A percentile compares a stretch with the other conserved stretches of the same genome.
phyloP scores from a whole-genome alignment of 2,329 filamentous ascomycete species.

The Fusarium goolgardi region DNA sequence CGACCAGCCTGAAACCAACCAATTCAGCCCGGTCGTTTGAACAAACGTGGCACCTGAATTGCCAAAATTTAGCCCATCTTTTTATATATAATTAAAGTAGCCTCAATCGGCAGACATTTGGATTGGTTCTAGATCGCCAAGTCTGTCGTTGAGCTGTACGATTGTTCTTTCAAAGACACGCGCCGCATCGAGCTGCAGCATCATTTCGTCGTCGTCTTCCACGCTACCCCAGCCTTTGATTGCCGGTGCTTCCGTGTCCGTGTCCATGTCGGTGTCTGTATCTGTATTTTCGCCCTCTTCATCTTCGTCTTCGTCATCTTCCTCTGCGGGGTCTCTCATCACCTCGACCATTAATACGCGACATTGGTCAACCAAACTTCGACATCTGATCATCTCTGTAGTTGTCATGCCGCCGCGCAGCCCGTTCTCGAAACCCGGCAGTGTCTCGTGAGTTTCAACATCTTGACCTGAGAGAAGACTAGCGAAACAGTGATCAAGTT shows the following conservation, averaged over 20 bases:
- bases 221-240: conserved; percentile 49
- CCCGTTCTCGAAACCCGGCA: conserved; percentile 77
- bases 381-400: conserved; percentile 89
- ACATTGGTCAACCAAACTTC: conserved; percentile 82
- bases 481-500: conserved; percentile 86
- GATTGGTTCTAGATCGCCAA: conserved; percentile 55
- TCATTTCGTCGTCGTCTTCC: conserved; percentile 60
- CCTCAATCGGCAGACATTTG: conserved; percentile 40
- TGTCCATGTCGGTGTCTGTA: conserved; percentile 48
- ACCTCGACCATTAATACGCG: conserved; percentile 76
- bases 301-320: conserved; percentile 48
- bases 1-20: conserved; percentile 9
- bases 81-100: background rate
- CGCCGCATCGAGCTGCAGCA: conserved; percentile 76
- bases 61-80: background rate
- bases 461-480: conserved; percentile 77
- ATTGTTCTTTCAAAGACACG: conserved; percentile 84
- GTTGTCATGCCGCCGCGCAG: conserved; percentile 73
- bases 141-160: conserved; percentile 74
- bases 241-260: conserved; percentile 44
- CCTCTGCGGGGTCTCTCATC: conserved; percentile 62
- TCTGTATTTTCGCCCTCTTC: conserved; percentile 47
- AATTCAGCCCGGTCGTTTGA: background rate
- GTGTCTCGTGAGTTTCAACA: conserved; percentile 68
- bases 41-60: background rate